A percentile compares a stretch with the other conserved stretches of the same genome.
Evolutionary conservation across 768 basidiomycete species (phyloP).

Genomic region (Lyophyllum atratum): DNA sequence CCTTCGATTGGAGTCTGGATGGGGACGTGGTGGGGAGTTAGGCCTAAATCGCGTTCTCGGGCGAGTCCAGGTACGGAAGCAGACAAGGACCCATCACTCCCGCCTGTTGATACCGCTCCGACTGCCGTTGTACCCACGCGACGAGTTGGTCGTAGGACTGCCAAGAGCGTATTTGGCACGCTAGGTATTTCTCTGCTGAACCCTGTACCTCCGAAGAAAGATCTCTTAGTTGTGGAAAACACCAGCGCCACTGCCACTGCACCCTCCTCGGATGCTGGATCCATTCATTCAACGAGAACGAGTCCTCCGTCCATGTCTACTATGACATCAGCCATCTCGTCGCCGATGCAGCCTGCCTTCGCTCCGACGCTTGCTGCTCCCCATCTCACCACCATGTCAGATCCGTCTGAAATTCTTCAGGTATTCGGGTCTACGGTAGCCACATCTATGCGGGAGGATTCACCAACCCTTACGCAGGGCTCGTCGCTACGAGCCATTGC

Average conservation of each 20-base stretch:
- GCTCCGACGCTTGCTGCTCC: slow-evolving; percentile 42
- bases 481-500: slow-evolving; percentile 73
- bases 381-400: slow-evolving; percentile 43
- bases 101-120: slow-evolving; percentile 11
- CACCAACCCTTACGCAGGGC: slow-evolving; percentile 49
- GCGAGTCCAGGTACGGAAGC: slow-evolving; percentile 19
- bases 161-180: slow-evolving; percentile 71
- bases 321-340: slow-evolving; percentile 33
- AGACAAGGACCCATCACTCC: slow-evolving; percentile 18
- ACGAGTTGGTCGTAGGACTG: slow-evolving; percentile 41
- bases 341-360: slow-evolving; percentile 42
- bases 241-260: background rate
- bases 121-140: slow-evolving; percentile 10
- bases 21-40: slow-evolving; percentile 67
- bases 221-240: slow-evolving; percentile 15
- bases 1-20: slow-evolving; percentile 73
- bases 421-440: slow-evolving; percentile 15
- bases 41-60: slow-evolving; percentile 40
- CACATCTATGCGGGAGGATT: slow-evolving; percentile 26
- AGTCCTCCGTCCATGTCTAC: slow-evolving; percentile 22
- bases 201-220: slow-evolving; percentile 37
- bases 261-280: slow-evolving; percentile 33
- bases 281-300: slow-evolving; percentile 32
- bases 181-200: slow-evolving; percentile 71
- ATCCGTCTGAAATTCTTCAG: slow-evolving; percentile 25